phyloP scores from a whole-genome alignment of 2,329 filamentous ascomycete genomes.

The Fusarium poae region DNA sequence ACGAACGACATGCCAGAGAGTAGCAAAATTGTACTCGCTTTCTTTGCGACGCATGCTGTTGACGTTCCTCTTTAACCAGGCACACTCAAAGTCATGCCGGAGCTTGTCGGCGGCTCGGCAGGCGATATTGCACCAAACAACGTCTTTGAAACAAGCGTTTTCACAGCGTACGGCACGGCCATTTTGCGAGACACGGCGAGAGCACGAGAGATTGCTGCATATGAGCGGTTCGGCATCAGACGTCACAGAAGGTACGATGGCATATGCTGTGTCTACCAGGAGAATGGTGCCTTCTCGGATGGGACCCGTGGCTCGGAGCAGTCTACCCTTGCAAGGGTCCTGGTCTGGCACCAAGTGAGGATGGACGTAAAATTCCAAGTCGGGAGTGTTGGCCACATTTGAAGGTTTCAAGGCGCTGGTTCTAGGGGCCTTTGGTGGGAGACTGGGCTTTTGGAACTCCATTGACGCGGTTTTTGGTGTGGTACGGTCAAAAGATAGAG shows the following conservation, averaged over 20 bases:
- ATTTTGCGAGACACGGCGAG: constrained; percentile 33
- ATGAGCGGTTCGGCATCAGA: constrained; percentile 36
- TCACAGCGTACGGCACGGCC: constrained; percentile 33
- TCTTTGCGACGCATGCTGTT: constrained; percentile 36
- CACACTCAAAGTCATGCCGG: constrained; percentile 48
- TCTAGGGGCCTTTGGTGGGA: constrained; percentile 29
- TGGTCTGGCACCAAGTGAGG: constrained; percentile 42
- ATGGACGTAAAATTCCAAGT: constrained; percentile 43
- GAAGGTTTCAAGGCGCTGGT: constrained; percentile 13
- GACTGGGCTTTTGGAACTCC: constrained; percentile 33
- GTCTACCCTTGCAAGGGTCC: constrained; percentile 47
- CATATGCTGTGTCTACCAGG: constrained; percentile 48
- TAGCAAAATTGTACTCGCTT: constrained; percentile 47
- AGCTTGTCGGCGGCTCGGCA: constrained; percentile 40
- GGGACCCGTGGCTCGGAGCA: constrained; percentile 43
- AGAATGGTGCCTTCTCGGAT: constrained; percentile 47
- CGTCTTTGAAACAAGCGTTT: constrained; percentile 40
- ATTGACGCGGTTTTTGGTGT: constrained; percentile 20
- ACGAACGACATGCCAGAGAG: constrained; percentile 49
- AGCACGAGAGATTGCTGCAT: constrained; percentile 49
- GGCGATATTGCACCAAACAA: constrained; percentile 47
- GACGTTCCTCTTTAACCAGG: constrained; percentile 43
- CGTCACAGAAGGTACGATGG: constrained; percentile 47
- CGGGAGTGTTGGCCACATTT: constrained; percentile 29
- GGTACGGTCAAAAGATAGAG: neutral